Evolutionary conservation across 2,329 filamentous ascomycete species (phyloP), one percentile per base, ranked within the genome.

Genomic region (Venturia carpophila): DNA sequence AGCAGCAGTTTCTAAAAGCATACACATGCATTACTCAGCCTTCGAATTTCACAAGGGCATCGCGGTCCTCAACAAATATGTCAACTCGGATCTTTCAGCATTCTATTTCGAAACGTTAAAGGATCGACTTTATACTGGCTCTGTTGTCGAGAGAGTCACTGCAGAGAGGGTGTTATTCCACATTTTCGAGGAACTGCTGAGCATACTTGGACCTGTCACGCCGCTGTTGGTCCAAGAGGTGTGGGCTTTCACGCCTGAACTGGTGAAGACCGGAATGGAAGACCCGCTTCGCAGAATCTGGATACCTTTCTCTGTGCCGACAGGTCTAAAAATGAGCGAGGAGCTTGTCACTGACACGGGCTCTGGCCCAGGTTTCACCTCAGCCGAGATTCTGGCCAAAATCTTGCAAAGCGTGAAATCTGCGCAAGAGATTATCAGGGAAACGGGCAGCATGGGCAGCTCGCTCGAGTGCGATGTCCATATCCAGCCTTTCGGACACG

Each of bases 61-160:
- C 6, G 85, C 81, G 66, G 77, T 83, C 4, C 81, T 97, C 68
- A 95, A 92, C 75, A 84, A 85, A 68, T 97, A 92, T 87, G 82
- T 96, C 66, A 86, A 87, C 65, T 86, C 82, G 30, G 90, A 97
- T 69, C 82, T 99, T 30, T 97, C 92, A 0, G 88, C 93, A 0
- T 96, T 97, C 75, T 99, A 97, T 75, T 85, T 99, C 66, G 94
- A 99, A 75, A 87, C 90, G 0, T 82, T 92, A 70, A 99, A 99
- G 76, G 94, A 99, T 71, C 83, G 91, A 3, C 80, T 97, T 1
- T 99, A 99, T 78, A 94, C 92, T 58, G 90, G 89, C 39, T 84
- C 87, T 67, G 84, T 84, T 17, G 81, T 83, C 17, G 88, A 89
- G 60, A 79, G 85, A 63, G 72, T 78, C 34, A 78, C 79, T 27